Base-by-base conservation (phyloP, 2,329 filamentous ascomycete species). In the Aspergillus ustus region DNA sequence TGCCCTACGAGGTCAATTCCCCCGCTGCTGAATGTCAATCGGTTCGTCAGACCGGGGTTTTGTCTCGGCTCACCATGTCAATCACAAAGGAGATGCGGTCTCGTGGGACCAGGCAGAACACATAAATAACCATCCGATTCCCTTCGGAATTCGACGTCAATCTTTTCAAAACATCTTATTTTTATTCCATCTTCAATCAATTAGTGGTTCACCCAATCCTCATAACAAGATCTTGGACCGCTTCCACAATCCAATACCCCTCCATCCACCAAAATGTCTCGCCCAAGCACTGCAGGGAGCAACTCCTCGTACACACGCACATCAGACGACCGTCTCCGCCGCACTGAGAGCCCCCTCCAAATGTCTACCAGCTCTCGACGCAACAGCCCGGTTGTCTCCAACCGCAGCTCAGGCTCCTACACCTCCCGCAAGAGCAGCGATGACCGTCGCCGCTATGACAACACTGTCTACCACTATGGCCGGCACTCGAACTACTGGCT, bases 401-500 rank as follows among this genome's bases (percentile, higher is more conserved):
- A 64, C 37, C 63, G 66, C 44, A 55, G 40, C 45, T 53, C 62
- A 8, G 52, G 58, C 40, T 62, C 67, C 6, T 68, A 65, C n/a
- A 64, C 63, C 28, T 69, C 67, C 29, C 69, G 69, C 52, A 71
- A 69, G 49, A 71, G 66, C 52, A 73, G 71, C 55, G 68, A 70
- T 13, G 74, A 77, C 52, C 73, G 77, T 55, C 76, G 73, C 54
- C 75, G 77, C 62, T 75, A 77, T 55, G 77, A 69, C 52, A 74
- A 75, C 19, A 80, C 78, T 0, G 68, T 80, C 46, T 78, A 76
- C 53, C 77, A 83, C 60, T 81, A 74, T 57, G 82, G 82, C 15
- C 77, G 82, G 8, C 82, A 84, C 68, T 78, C 77, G 19, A 83
- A 84, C 58, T 79, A 83, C 57, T 84, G 82, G 82, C 73, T 84